Evolutionary conservation across 805 yeast genomes (phyloP).

Genomic region (Ogataea thermomethanolica): DNA sequence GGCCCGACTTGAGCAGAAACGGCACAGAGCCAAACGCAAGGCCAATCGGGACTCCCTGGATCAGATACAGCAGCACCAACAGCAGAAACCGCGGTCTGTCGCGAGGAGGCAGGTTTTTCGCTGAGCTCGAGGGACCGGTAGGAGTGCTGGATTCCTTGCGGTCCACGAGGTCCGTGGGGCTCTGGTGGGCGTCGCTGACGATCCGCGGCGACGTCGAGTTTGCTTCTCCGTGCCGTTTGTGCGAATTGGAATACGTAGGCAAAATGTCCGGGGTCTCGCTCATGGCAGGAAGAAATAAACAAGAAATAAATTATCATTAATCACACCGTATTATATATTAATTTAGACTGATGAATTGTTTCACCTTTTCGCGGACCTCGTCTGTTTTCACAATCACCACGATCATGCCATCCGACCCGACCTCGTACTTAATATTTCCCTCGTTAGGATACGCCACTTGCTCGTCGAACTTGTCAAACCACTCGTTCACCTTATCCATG

Average conservation of each 20-base stretch:
- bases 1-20: conserved; percentile 71
- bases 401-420: conserved; percentile 58
- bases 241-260: conserved; percentile 19
- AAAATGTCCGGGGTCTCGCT: conserved; percentile 7
- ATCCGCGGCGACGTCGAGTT: conserved; percentile 17
- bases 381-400: conserved; percentile 48
- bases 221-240: conserved; percentile 23
- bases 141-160: too few species aligned
- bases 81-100: conserved; percentile 77
- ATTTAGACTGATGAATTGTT: conserved; percentile 38
- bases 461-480: conserved; percentile 52
- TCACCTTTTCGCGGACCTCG: conserved; percentile 37
- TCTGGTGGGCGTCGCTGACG: conserved; percentile 8
- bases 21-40: conserved; percentile 94
- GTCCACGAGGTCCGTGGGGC: not conserved
- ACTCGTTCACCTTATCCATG: conserved; percentile 45
- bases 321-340: not conserved
- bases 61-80: conserved; percentile 68
- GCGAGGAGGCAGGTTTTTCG: conserved; percentile 25
- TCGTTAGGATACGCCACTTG: conserved; percentile 52
- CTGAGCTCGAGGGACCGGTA: not conserved
- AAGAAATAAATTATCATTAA: not conserved
- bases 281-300: conserved; percentile 4
- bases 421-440: conserved; percentile 53
- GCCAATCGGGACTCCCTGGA: conserved; percentile 98